Base-by-base conservation (phyloP, 2,329 filamentous ascomycete species). In the Simplicillium sp. region DNA sequence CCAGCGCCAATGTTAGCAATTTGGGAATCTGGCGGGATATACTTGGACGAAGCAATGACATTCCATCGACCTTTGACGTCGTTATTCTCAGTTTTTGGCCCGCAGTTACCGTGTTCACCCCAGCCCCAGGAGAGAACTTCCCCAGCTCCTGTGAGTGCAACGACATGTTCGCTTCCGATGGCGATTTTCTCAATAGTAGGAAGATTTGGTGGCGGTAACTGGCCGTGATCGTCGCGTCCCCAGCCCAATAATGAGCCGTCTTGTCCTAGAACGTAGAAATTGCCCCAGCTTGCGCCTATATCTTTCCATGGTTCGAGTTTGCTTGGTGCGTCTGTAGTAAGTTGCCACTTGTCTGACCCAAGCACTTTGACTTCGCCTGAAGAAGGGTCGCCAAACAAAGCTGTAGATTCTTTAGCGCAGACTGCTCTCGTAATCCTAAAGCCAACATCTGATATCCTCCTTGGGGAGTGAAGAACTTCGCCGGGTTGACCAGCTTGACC, bases 31-130 rank as follows among this genome's bases (percentile, higher is more conserved):
- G 68, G 56, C 13, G 71, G 69, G 32, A 80, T 62, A 53, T 71
- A 70, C 48, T 69, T 71, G 39, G 68, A 66, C 36, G 78, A 73
- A 16, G 73, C 71, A 54, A 94, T 75, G 44, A 76, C 64, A 54
- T 82, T 88, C 69, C 75, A 86, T 44, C 69, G 70, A 9, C 75
- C 82, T 48, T 81, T 82, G 36, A 88, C 79, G 59, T 85, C 77
- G 38, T 77, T 79, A 46, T 73, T 66, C 14, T 71, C 65, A 46
- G 79, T 76, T 11, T 73, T 67, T 29, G 78, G 75, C 3, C 92
- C 92, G 58, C 92, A 98, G 58, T 98, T 98, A 2, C 92, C 92
- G 63, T 98, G 92, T 62, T 97, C 90, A 2, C 88, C 89, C 92
- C 92, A 98, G 15, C 92, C 92, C 87, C 90, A 97, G 2, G 86